Conservation (phyloP, 345 rosid species). For the Eucalyptus polybractea region DNA sequence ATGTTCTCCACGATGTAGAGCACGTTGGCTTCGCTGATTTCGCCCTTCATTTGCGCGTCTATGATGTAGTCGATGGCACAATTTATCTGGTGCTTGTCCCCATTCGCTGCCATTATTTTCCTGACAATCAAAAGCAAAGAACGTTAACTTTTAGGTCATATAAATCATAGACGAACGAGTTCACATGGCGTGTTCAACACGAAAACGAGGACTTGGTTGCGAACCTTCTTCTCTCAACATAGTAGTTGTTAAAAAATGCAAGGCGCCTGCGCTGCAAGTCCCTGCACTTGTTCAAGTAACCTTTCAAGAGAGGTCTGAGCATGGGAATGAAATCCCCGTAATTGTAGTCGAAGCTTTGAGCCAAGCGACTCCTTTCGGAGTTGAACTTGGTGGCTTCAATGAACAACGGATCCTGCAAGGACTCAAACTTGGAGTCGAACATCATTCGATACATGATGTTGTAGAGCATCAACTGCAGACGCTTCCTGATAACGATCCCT, state of each 20-base stretch:
- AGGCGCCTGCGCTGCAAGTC: constrained; percentile 45
- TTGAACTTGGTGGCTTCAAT: constrained; percentile 39
- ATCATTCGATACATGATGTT: constrained; percentile 61
- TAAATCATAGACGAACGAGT: neutral
- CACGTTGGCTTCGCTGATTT: constrained; percentile 48
- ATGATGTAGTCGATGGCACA: constrained; percentile 52
- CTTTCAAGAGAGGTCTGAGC: constrained; percentile 44
- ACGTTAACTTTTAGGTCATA: neutral
- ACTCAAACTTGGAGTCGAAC: constrained; percentile 42
- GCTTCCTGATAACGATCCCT: constrained; percentile 35
- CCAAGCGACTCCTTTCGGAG: constrained; percentile 45
- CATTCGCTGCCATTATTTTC: constrained; percentile 31
- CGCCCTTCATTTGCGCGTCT: constrained; percentile 47
- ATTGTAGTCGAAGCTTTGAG: constrained; percentile 54
- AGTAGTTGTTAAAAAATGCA: constrained; percentile 40
- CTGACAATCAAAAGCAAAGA: neutral
- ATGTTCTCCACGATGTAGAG: constrained; percentile 59
- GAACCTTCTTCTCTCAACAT: constrained; percentile 29
- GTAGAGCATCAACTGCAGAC: constrained; percentile 52
- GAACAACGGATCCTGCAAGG: constrained; percentile 35
- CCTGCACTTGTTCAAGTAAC: constrained; percentile 51
- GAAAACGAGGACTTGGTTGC: neutral
- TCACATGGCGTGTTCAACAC: neutral
- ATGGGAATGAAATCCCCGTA: constrained; percentile 61
- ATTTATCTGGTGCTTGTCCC: constrained; percentile 30